Percentiles rank a stretch among this genome's conserved stretches.
These are phyloP conservation scores for Voacanga thouarsii DNA, from an alignment of 257 asterid species.

Conservation along the genomic window DNA sequence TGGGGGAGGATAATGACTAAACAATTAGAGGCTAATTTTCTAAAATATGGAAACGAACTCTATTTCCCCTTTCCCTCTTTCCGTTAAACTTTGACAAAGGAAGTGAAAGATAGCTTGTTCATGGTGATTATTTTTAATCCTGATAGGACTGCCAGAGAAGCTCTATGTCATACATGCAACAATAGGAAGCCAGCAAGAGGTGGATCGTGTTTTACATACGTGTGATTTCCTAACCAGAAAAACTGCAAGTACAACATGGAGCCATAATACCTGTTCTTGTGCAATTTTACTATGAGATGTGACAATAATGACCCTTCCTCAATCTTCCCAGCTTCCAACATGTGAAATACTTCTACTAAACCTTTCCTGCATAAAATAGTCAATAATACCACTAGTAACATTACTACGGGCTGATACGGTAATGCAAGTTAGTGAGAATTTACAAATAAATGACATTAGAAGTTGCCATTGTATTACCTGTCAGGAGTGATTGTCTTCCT, in stretches of 20 bases:
- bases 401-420: not conserved
- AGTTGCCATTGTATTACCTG: conserved; percentile 39
- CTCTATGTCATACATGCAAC: not conserved
- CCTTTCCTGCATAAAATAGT: conserved; percentile 61
- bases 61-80: not conserved
- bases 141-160: no score
- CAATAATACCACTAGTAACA: not conserved
- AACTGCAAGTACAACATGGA: not conserved
- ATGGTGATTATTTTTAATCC: not conserved
- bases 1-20: not conserved
- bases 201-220: not conserved
- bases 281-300: conserved; percentile 60
- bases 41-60: not conserved
- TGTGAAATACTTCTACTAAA: conserved; percentile 70
- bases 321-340: conserved; percentile 64
- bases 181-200: not conserved
- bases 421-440: not conserved
- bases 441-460: not conserved
- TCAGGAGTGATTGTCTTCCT: conserved; percentile 82
- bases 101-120: not conserved
- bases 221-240: not conserved
- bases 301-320: conserved; percentile 46
- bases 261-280: conserved; percentile 55
- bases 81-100: not conserved
- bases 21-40: not conserved